A percentile compares a stretch with the other conserved stretches of the same genome.
Conservation (phyloP, 306 rosid genomes). For the Alnus glutinosa region DNA sequence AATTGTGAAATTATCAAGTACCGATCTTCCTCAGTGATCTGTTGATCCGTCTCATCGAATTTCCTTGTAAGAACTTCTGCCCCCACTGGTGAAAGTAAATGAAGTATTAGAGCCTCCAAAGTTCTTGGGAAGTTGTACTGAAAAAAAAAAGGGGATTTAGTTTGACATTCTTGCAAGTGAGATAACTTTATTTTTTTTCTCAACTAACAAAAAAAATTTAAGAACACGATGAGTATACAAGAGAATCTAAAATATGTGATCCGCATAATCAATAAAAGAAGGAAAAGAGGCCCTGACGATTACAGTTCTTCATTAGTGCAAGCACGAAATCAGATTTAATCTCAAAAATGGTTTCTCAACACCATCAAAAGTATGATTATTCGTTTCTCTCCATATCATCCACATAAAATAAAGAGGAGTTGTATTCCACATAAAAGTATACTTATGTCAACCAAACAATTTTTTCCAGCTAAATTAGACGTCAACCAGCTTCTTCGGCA, state of each 20-base stretch:
- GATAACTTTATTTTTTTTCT: neutral
- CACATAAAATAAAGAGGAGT: neutral
- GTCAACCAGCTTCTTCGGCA: neutral
- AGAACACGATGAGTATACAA: neutral
- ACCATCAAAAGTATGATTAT: neutral
- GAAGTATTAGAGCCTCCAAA: constrained; percentile 85
- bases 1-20: constrained; percentile 35
- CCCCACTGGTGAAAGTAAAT: constrained; percentile 83
- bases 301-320: neutral
- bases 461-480: neutral
- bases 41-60: constrained; percentile 89
- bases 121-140: constrained; percentile 88
- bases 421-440: neutral
- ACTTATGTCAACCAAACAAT: neutral
- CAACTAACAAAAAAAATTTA: neutral
- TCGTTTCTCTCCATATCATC: neutral
- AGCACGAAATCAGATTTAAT: neutral
- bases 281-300: neutral
- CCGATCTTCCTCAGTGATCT: constrained; percentile 66
- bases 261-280: neutral
- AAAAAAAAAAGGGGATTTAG: constrained; percentile 27
- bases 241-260: neutral
- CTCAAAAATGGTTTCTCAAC: neutral
- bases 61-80: constrained; percentile 84
- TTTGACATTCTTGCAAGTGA: constrained; percentile 26